phyloP scores from a whole-genome alignment of 352 stramenopile species.

The Globisporangium uncinulatum region DNA sequence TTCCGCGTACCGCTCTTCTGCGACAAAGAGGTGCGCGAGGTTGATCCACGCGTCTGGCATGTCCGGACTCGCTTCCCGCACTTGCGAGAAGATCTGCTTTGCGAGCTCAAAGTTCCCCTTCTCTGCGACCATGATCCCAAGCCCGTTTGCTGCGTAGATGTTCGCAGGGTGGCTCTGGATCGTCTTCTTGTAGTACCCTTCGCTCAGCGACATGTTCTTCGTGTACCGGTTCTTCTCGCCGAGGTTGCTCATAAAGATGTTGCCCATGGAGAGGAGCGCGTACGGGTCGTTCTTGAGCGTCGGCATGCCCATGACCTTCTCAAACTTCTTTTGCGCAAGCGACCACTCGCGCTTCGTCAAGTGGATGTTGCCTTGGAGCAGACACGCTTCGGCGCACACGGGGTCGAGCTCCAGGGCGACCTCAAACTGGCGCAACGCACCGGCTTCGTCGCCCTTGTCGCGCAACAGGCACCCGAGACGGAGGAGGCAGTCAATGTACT shows the following conservation, averaged over 20 bases:
- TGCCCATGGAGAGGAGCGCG: constrained; percentile 95
- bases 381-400: constrained; percentile 89
- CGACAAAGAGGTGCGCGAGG: constrained; percentile 95
- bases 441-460: constrained; percentile 91
- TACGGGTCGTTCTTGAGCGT: constrained; percentile 95
- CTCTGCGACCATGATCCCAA: constrained; percentile 97
- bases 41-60: constrained; percentile 97
- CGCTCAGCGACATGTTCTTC: constrained; percentile 93
- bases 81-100: constrained; percentile 95
- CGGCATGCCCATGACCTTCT: constrained; percentile 93
- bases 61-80: constrained; percentile 94
- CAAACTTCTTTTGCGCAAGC: constrained; percentile 91
- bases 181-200: constrained; percentile 96
- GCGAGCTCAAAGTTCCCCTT: constrained; percentile 96
- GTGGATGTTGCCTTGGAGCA: constrained; percentile 96
- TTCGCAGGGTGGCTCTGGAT: constrained; percentile 90
- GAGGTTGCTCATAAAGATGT: constrained; percentile 98
- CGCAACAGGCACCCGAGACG: constrained; percentile 92
- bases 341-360: constrained; percentile 94
- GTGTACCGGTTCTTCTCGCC: constrained; percentile 93
- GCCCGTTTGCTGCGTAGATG: constrained; percentile 95
- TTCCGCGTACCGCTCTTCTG: constrained; percentile 94
- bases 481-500: constrained; percentile 94
- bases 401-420: constrained; percentile 89
- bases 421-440: constrained; percentile 89